Conservation (phyloP, 148 eudicot genomes). For the Rhododendron williamsianum region DNA sequence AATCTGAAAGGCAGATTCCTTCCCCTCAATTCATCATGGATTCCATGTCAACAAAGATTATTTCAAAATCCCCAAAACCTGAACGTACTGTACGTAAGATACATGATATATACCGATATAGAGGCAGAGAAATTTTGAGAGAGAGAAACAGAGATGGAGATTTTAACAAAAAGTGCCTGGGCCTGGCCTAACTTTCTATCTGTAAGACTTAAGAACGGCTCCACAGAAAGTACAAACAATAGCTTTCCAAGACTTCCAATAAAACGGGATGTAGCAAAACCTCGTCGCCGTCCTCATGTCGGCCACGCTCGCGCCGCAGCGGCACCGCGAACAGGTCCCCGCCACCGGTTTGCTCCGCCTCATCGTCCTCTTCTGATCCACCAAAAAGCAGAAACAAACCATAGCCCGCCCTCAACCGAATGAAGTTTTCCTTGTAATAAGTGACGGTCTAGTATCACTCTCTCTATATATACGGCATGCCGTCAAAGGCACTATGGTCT, state of each 20-base stretch:
- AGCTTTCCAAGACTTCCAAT: slow-evolving; percentile 57
- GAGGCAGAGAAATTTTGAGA: background rate
- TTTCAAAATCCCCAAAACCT: background rate
- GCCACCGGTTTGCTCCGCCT: slow-evolving; percentile 48
- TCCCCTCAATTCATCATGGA: background rate
- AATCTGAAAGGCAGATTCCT: background rate
- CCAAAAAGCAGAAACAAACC: slow-evolving; percentile 53
- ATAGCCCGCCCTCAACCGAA: background rate
- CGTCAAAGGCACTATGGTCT: background rate
- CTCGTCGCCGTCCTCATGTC: slow-evolving; percentile 50
- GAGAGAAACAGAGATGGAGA: background rate
- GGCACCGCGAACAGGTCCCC: slow-evolving; percentile 58
- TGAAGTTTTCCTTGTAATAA: background rate
- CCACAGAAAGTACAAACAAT: slow-evolving; percentile 65
- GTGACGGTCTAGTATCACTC: background rate
- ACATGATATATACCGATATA: background rate
- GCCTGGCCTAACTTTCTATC: background rate
- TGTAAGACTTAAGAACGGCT: slow-evolving; percentile 54
- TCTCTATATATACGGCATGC: background rate
- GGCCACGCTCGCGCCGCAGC: slow-evolving; percentile 55
- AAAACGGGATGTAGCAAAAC: slow-evolving; percentile 53
- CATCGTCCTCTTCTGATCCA: slow-evolving; percentile 56
- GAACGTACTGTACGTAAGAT: background rate
- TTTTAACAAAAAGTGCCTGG: background rate
- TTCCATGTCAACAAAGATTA: background rate